Evolutionary conservation across 2,329 filamentous ascomycete genomes (phyloP), one percentile per base, ranked within the genome.

Genomic region (Curvularia hawaiiensis): DNA sequence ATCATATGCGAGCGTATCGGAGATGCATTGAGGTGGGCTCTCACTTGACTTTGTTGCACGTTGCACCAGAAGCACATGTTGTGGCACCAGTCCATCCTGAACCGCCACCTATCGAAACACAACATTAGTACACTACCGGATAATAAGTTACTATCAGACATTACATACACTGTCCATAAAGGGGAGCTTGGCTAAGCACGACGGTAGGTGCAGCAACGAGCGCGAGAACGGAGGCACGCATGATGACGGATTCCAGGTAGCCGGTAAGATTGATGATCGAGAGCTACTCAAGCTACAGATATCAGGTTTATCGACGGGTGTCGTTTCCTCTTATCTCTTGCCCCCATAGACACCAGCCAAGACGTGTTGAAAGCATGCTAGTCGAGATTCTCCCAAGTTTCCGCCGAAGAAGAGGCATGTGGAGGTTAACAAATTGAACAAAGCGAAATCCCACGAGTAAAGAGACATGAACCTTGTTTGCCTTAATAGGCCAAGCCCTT

Each of bases 141-240:
- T 3, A 6, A 5, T 1, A 12, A 12, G n/a, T 7, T n/a, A 14
- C 30, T 3, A 30, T 1, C 14, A 18, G 4, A 6, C 4, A 20
- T 20, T 16, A 31, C 43, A 79, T 80, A 64, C 80, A 82, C 67
- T 81, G 79, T 14, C 76, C 77, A 60, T 77, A 82, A 9, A 64
- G 62, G 16, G 59, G 58, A 45, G 70, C 65, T 31, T 46, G 43
- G 43, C 43, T 24, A 6, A 46, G 43, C 7, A 46, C 43, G n/a
- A 20, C 43, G 5, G 43, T 18, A 16, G 43, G 43, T 12, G 43
- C 43, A 16, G 30, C 43, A 9, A 31, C 43, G 43, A 46, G 43
- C n/a, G 43, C 43, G 43, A 46, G 16, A 20, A 18, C n/a, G 18
- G 43, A 46, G 28, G 43, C n/a, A 12, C 43, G 43, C 43, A 46